Conservation (phyloP, 2,329 filamentous ascomycete species). For the Fusarium buharicum region DNA sequence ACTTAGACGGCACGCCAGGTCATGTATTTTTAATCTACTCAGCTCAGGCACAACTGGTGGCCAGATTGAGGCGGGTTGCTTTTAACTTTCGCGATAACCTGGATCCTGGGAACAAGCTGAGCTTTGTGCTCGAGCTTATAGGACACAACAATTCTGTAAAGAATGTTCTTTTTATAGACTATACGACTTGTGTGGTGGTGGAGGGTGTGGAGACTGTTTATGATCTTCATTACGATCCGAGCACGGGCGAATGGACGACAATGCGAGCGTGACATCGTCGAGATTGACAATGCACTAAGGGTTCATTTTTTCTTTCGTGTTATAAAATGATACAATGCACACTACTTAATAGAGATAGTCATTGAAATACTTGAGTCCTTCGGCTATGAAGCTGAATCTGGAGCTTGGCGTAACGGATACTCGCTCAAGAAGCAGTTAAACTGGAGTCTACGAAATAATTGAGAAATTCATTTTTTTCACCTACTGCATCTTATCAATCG, state of each 20-base stretch:
- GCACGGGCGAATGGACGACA: constrained; percentile 19
- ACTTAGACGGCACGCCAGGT: constrained; percentile 54
- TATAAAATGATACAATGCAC: too few species aligned
- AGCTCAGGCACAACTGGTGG: constrained; percentile 50
- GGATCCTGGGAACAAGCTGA: constrained; percentile 42
- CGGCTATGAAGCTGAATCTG: too few species aligned
- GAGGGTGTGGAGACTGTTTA: background rate
- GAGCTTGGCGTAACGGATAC: too few species aligned
- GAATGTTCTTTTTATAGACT: constrained; percentile 49
- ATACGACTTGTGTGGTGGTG: rapidly evolving
- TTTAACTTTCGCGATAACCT: constrained; percentile 50
- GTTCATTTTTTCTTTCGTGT: too few species aligned
- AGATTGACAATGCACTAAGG: too few species aligned
- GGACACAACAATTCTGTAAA: constrained; percentile 58
- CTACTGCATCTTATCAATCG: too few species aligned
- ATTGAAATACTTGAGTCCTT: too few species aligned
- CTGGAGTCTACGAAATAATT: too few species aligned
- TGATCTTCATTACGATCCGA: constrained; percentile 29
- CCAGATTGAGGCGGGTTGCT: constrained; percentile 52
- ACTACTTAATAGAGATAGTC: too few species aligned
- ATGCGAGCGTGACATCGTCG: background rate
- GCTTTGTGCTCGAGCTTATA: constrained; percentile 59
- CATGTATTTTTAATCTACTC: constrained; percentile 56
- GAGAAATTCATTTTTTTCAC: too few species aligned
- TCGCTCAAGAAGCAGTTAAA: too few species aligned